Percentiles rank a stretch among this genome's conserved stretches.
Evolutionary conservation across 768 basidiomycete genomes (phyloP).

Genomic region (Pleurotus giganteus): DNA sequence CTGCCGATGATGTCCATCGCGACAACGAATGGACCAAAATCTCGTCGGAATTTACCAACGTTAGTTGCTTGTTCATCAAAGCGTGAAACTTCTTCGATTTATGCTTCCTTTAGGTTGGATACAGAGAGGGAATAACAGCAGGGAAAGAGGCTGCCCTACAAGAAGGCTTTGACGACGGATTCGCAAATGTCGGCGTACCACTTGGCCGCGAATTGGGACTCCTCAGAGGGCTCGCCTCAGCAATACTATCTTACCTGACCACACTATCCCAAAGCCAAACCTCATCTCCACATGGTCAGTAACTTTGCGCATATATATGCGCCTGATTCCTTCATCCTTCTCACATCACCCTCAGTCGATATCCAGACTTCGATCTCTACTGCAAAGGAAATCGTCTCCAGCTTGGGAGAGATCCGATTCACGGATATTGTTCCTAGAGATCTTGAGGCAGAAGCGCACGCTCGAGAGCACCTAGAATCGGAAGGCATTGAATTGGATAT

Average conservation of each 20-base stretch:
- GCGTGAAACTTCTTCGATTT: neutral
- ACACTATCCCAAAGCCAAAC: conserved; percentile 15
- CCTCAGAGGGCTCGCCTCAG: conserved; percentile 70
- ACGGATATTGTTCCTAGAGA: conserved; percentile 75
- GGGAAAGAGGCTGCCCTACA: conserved; percentile 90
- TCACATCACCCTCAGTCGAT: neutral
- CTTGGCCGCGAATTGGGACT: conserved; percentile 75
- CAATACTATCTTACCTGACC: conserved; percentile 56
- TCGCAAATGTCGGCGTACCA: conserved; percentile 67
- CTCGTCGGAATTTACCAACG: conserved; percentile 69
- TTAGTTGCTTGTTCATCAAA: conserved; percentile 25
- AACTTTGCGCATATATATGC: neutral
- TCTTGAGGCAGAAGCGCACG: conserved; percentile 76
- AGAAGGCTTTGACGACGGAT: conserved; percentile 87
- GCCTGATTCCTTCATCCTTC: neutral
- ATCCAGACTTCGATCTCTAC: neutral
- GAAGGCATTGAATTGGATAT: conserved; percentile 34
- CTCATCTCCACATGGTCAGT: neutral
- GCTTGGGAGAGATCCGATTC: conserved; percentile 62
- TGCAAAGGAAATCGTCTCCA: conserved; percentile 48
- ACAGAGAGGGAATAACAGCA: conserved; percentile 93
- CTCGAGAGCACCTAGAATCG: conserved; percentile 57
- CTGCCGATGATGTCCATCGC: conserved; percentile 26
- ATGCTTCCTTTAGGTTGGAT: conserved; percentile 66
- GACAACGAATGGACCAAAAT: conserved; percentile 70